Percentiles rank a stretch among this genome's conserved stretches.
phyloP scores from a whole-genome alignment of 2,329 filamentous ascomycete species.

The Colletotrichum spaethianum region DNA sequence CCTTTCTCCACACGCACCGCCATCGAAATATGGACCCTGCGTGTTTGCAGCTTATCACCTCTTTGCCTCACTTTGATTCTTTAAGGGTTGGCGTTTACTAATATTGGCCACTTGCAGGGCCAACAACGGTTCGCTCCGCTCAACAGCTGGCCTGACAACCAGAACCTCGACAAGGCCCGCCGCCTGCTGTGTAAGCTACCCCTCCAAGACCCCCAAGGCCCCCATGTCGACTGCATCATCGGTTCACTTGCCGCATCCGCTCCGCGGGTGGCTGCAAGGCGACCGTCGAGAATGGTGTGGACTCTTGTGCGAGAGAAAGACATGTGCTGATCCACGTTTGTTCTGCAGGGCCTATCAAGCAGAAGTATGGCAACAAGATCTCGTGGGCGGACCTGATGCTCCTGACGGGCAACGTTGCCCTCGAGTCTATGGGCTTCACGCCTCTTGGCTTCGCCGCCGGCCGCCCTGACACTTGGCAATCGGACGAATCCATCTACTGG shows the following conservation, averaged over 20 bases:
- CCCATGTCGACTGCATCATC: conserved; percentile 8
- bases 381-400: conserved; percentile 83
- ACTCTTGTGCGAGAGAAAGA: background rate
- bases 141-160: conserved; percentile 88
- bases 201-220: background rate
- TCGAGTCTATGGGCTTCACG: conserved; percentile 83
- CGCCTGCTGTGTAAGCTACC: conserved; percentile 69
- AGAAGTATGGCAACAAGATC: conserved; percentile 87
- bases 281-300: conserved; percentile 59
- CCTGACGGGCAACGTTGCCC: conserved; percentile 81
- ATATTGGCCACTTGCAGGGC: conserved; percentile 55
- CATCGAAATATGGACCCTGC: conserved; percentile 19
- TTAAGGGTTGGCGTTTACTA: conserved; percentile 30
- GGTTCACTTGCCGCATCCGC: conserved; percentile 13
- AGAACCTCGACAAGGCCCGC: conserved; percentile 83
- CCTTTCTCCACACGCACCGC: conserved; percentile 24
- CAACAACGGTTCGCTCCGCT: conserved; percentile 86
- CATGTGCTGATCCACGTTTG: background rate
- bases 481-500: conserved; percentile 85
- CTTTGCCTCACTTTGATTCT: conserved; percentile 17
- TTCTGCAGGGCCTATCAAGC: conserved; percentile 74
- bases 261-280: background rate
- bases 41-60: conserved; percentile 20
- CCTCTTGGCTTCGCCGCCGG: conserved; percentile 82
- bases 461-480: conserved; percentile 80